These are phyloP conservation scores for Colletotrichum sp. DNA, from an alignment of 2,329 filamentous ascomycete genomes.

Conservation along the genomic window DNA sequence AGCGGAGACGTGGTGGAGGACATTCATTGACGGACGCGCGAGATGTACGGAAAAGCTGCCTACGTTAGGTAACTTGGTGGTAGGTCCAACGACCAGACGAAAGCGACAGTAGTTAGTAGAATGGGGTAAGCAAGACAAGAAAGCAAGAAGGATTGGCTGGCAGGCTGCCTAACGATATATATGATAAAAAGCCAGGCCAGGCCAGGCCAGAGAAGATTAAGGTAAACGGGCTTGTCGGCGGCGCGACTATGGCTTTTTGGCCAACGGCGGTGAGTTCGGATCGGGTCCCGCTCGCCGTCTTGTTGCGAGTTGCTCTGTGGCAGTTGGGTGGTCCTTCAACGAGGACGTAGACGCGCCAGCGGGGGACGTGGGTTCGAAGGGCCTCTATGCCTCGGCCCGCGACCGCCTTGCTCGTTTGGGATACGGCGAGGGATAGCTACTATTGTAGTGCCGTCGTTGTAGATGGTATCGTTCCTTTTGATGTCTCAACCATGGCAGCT, in stretches of 20 bases:
- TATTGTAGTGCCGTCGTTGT: neutral
- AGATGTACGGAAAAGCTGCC: neutral
- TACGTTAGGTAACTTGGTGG: neutral
- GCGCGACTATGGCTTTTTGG: neutral
- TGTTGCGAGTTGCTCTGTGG: neutral
- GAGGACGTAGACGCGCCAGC: neutral
- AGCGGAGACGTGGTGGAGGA: neutral
- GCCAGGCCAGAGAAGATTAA: neutral
- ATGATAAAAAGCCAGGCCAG: neutral
- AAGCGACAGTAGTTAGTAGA: neutral
- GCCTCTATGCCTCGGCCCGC: neutral
- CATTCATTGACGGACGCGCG: neutral
- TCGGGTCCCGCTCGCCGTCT: neutral
- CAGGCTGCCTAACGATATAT: neutral
- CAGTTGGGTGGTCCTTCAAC: neutral
- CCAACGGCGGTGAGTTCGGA: slow-evolving; percentile 15
- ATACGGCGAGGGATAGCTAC: neutral
- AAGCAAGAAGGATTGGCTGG: neutral
- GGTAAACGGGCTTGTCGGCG: neutral
- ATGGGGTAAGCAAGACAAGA: neutral
- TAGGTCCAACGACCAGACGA: neutral
- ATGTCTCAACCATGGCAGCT: neutral
- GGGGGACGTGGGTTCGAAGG: neutral
- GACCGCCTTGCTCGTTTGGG: neutral
- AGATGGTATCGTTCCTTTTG: neutral